Conservation (phyloP, 129 eudicot genomes). For the Escallonia herrerae region DNA sequence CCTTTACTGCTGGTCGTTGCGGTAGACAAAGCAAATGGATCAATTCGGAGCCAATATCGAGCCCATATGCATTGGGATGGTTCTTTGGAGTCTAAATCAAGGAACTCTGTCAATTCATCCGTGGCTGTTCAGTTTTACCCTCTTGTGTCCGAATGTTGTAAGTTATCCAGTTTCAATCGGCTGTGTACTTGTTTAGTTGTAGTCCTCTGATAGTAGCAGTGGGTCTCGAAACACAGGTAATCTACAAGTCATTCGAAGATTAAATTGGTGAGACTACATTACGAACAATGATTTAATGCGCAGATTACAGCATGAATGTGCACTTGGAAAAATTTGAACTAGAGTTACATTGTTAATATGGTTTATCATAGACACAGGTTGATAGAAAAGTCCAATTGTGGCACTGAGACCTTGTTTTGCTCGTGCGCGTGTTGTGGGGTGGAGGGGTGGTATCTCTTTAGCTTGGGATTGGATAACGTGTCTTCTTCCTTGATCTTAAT, state of each 20-base stretch:
- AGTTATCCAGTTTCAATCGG: conserved; percentile 42
- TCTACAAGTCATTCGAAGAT: not conserved
- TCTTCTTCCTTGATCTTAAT: too few species aligned
- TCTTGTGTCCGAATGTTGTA: conserved; percentile 34
- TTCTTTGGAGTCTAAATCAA: conserved; percentile 19
- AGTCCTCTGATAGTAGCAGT: conserved; percentile 44
- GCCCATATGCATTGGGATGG: conserved; percentile 15
- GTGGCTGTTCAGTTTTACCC: conserved; percentile 37
- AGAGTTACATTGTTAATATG: not conserved
- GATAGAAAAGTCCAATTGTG: not conserved
- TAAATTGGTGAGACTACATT: not conserved
- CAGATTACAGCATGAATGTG: conserved; percentile 3
- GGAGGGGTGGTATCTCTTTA: too few species aligned
- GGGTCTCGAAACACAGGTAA: conserved; percentile 47
- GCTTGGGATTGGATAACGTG: too few species aligned
- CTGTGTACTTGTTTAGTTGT: conserved; percentile 50
- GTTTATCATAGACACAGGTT: not conserved
- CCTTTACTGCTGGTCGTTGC: conserved; percentile 46
- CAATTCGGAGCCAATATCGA: conserved; percentile 12
- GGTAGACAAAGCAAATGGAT: conserved; percentile 29
- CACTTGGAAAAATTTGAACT: not conserved
- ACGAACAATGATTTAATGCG: not conserved
- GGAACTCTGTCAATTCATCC: conserved; percentile 1
- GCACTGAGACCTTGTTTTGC: too few species aligned
- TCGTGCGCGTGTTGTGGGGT: too few species aligned